Conservation (phyloP, 106 monocot genomes). For the Chionographis japonica region DNA sequence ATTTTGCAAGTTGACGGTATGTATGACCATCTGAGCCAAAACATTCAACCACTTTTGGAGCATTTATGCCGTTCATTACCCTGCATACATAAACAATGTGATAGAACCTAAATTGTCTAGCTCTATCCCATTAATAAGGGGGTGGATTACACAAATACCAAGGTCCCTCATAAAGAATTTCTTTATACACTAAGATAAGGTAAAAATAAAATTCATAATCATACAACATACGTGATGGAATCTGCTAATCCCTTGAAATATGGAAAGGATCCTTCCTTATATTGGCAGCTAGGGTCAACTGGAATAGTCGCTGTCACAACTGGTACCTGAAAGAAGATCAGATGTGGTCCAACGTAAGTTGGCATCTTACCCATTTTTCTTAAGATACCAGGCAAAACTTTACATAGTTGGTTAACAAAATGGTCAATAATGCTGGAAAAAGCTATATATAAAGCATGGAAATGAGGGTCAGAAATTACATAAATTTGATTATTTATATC, state of each 20-base stretch:
- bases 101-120: no score
- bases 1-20: constrained; percentile 98
- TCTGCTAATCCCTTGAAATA: constrained; percentile 80
- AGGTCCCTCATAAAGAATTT: neutral
- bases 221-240: constrained; percentile 58
- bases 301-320: constrained; percentile 87
- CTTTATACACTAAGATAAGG: neutral
- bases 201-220: neutral
- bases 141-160: no score
- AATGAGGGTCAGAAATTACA: no score
- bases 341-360: neutral
- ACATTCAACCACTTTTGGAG: constrained; percentile 91
- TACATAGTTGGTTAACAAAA: no score
- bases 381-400: neutral
- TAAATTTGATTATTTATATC: no score
- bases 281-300: constrained; percentile 80
- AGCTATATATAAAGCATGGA: no score
- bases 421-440: no score
- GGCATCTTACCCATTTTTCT: neutral
- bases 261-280: constrained; percentile 90
- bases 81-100: constrained; percentile 19
- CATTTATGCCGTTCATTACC: constrained; percentile 99
- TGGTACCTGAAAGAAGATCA: constrained; percentile 63
- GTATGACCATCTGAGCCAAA: constrained; percentile 91
- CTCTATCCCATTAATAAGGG: no score